Base-by-base conservation (phyloP, 306 rosid species). In the Morella rubra region DNA sequence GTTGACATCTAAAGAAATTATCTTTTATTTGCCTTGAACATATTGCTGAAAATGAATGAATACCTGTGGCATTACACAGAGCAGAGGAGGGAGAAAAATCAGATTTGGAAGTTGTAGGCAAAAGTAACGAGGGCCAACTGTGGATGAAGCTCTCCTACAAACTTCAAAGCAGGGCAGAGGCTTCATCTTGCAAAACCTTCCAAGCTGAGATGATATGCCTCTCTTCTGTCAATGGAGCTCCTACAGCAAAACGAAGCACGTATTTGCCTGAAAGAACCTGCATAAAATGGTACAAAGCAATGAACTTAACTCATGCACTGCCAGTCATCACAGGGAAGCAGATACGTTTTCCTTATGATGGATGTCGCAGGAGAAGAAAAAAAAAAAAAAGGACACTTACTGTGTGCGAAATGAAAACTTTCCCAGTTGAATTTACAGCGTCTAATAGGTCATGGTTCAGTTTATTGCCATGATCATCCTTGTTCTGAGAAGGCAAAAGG, bases 191-290 rank as follows among this genome's bases (percentile, higher is more conserved):
- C 79, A 90, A 75, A 65, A 88, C 75, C 82, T 77, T 81, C 97
- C 98, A 95, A 2, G 97, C 95, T n/a, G 77, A 81, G 65, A 18
- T 40, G 71, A 95, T 87, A 76, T 92, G 99, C 73, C 86, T 87
- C 86, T 76, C 84, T 86, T 92, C 97, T 12, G 97, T 95, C 90
- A 95, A 80, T 54, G 98, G 98, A 67, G 97, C 97, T 83, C 98
- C 98, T n/a, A 95, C 86, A 1, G 92, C 97, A 32, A 92, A 68
- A 40, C 97, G 93, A 44, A 95, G 87, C 71, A 88, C 47, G 86
- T 82, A 90, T 37, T 83, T 85, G n/a, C 92, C 97, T 15, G 96
- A 89, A 52, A 92, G 80, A 42, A 88, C 96, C 99, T 95, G 92
- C 89, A 75, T 72, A 73, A n/a, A 8, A 44, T 71, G 79, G n/a